Evolutionary conservation across 805 yeast genomes (phyloP), one percentile per base, ranked within the genome.

Genomic region (Candida multigemmis): DNA sequence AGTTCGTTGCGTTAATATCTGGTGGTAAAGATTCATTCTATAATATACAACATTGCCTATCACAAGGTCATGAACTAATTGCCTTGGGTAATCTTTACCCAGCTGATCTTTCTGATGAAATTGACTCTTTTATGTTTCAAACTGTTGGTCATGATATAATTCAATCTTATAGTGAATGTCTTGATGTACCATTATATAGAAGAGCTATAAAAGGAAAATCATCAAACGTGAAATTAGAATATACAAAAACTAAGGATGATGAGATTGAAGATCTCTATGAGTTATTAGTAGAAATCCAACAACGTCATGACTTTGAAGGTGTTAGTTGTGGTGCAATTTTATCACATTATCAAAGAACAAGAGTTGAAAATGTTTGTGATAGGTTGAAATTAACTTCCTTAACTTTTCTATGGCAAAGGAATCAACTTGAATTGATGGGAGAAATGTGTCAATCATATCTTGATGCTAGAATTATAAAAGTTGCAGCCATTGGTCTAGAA

Each of bases 21-120:
- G 98, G 98, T 4, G 98, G 98, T 0, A 91, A 91, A 45, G 98
- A 91, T 50, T 87, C 96, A 6, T 85, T 87, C 56, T 91, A 70
- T 51, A 91, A 87, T 46, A 74, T 89, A 10, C 56, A 85, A 20
- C 94, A 91, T 47, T 85, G 97, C 44, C 48, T 82, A n/a, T 65
- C 70, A 3, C 74, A 81, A 27, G 94, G 93, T 9, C 98, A 91
- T 55, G 82, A 83, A 41, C 58, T 91, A 5, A 72, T 72, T 1
- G 96, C 95, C 1, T 53, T 89, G 24, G 97, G 86, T 0, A 91
- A 91, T 43, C 52, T 91, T 34, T 73, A 74, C 42, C 64, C 65
- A 1, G 52, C 48, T 18, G 42, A 62, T 39, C 7, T 28, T 13
- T 44, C 44, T 24, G 55, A 54, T 38, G 98, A 91, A 50, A 56